phyloP scores from a whole-genome alignment of 305 asterid genomes.

The Fraxinus sp. region DNA sequence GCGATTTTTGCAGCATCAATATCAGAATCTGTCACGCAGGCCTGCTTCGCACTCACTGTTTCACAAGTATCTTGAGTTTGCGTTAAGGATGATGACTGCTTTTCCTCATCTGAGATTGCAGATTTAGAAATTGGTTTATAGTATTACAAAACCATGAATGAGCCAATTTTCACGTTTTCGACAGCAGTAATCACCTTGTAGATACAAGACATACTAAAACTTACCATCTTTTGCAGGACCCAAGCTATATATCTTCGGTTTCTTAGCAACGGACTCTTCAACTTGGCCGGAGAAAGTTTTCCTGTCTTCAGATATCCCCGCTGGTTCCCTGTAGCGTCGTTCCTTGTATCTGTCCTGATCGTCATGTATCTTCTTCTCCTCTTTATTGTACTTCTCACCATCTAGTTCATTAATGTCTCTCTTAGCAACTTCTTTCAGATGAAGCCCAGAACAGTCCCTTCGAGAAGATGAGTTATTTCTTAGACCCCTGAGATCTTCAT shows the following conservation, averaged over 20 bases:
- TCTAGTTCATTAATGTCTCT: constrained; percentile 45
- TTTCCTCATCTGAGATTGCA: constrained; percentile 22
- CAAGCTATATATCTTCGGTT: constrained; percentile 43
- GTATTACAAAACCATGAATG: neutral
- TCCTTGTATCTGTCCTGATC: constrained; percentile 40
- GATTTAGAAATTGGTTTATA: neutral
- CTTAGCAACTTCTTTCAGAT: constrained; percentile 45
- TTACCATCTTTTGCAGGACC: constrained; percentile 50
- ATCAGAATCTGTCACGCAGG: constrained; percentile 65
- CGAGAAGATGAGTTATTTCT: neutral
- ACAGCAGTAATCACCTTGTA: neutral
- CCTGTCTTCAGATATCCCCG: constrained; percentile 40
- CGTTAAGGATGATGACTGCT: constrained; percentile 1
- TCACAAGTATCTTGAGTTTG: constrained; percentile 24
- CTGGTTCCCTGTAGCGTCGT: constrained; percentile 29
- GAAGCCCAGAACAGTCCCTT: constrained; percentile 12
- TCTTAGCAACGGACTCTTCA: constrained; percentile 53
- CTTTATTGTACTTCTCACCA: constrained; percentile 35
- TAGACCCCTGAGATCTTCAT: neutral
- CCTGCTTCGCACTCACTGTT: constrained; percentile 55
- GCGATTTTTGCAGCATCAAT: constrained; percentile 90
- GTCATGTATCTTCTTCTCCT: constrained; percentile 45
- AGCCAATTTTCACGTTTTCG: neutral
- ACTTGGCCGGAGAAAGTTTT: constrained; percentile 32
- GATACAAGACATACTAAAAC: constrained; percentile 15